Percentiles rank a stretch among this genome's conserved stretches.
Evolutionary conservation across 495 filamentous ascomycete genomes (phyloP).

Genomic region (Emericellopsis terricola): DNA sequence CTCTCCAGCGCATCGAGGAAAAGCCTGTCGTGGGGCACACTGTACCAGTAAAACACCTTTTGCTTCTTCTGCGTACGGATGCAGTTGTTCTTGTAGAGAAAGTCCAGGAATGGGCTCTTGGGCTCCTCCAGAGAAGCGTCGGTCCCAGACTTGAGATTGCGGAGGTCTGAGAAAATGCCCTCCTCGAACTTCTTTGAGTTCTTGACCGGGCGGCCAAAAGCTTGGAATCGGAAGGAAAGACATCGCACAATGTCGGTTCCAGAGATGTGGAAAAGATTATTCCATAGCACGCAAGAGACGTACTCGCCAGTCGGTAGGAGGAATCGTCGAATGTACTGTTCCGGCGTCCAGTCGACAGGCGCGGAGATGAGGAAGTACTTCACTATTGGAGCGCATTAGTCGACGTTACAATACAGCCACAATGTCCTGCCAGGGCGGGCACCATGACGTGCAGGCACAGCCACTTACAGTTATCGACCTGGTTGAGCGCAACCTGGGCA

Average conservation of each 20-base stretch:
- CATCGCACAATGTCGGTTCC: constrained; percentile 98
- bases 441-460: too few relatives aligned
- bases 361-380: constrained; percentile 99
- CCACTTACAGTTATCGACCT: constrained; percentile 93
- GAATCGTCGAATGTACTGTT: constrained; percentile 93
- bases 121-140: constrained; percentile 98
- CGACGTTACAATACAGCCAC: constrained; percentile 5
- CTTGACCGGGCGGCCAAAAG: constrained; percentile 94
- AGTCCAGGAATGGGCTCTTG: constrained; percentile 95
- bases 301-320: constrained; percentile 95
- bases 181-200: constrained; percentile 99
- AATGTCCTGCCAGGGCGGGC: background rate
- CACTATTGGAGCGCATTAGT: constrained; percentile 38
- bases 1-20: constrained; percentile 96
- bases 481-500: constrained; percentile 90
- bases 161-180: constrained; percentile 95
- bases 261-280: constrained; percentile 97
- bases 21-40: constrained; percentile 90
- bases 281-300: constrained; percentile 96
- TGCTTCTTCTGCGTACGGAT: constrained; percentile 99
- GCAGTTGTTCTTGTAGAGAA: constrained; percentile 99
- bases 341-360: constrained; percentile 90
- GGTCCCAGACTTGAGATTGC: constrained; percentile 93
- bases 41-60: constrained; percentile 99
- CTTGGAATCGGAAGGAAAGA: constrained; percentile 94